Percentiles rank a stretch among this genome's conserved stretches.
Conservation (phyloP, 2,329 filamentous ascomycete species). For the Periconia sp. region DNA sequence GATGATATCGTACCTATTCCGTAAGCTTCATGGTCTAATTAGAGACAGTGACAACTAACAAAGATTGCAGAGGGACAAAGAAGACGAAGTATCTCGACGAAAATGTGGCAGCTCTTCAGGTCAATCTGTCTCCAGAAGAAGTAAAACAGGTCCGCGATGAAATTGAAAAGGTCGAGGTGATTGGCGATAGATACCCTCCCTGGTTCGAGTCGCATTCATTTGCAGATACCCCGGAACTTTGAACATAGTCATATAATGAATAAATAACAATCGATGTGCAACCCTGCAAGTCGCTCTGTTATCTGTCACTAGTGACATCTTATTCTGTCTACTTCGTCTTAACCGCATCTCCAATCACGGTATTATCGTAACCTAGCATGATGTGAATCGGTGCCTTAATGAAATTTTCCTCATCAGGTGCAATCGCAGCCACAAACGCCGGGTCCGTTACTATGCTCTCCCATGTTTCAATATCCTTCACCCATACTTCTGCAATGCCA, state of each 20-base stretch:
- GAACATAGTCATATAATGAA: no score
- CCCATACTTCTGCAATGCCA: constrained; percentile 27
- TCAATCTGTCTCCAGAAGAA: constrained; percentile 21
- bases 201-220: constrained; percentile 7
- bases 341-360: constrained; percentile 16
- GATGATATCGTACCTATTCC: constrained; percentile 63
- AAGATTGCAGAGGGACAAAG: constrained; percentile 37
- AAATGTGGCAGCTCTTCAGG: constrained; percentile 18
- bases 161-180: constrained; percentile 14
- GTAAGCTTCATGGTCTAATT: constrained; percentile 1
- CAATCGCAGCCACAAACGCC: constrained; percentile 20
- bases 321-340: constrained; percentile 4
- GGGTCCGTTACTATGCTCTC: constrained; percentile 18
- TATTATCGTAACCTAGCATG: constrained; percentile 21
- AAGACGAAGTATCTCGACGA: constrained; percentile 23
- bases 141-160: constrained; percentile 19
- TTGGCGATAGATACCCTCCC: constrained; percentile 14
- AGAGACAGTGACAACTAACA: not conserved
- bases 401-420: constrained; percentile 21
- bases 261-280: no score
- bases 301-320: no score
- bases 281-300: not conserved
- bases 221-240: constrained; percentile 12
- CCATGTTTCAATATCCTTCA: constrained; percentile 26
- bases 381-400: constrained; percentile 21